These are phyloP conservation scores for Sporobolomyces phaffii DNA, from an alignment of 768 basidiomycete species.

Conservation along the genomic window DNA sequence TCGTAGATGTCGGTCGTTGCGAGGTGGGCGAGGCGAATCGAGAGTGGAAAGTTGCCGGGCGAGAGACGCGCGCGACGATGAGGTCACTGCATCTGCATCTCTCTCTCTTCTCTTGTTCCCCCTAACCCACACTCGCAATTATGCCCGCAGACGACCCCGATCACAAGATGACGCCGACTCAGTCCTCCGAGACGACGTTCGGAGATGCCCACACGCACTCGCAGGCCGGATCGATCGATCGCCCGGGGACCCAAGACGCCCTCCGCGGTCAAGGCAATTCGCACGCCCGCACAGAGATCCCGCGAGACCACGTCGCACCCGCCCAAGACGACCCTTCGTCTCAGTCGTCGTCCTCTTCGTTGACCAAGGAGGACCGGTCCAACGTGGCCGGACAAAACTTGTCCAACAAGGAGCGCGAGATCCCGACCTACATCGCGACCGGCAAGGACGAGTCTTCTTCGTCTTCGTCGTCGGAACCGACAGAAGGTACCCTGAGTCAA, in stretches of 20 bases:
- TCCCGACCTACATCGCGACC: not conserved
- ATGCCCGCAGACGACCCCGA: too few species aligned
- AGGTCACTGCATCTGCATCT: too few species aligned
- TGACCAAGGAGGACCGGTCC: not conserved
- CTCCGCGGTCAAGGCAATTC: conserved; percentile 25
- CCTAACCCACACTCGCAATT: too few species aligned
- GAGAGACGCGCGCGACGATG: too few species aligned
- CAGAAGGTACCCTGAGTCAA: conserved; percentile 2
- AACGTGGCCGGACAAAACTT: not conserved
- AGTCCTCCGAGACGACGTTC: not conserved
- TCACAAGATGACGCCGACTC: too few species aligned
- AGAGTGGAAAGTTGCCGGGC: too few species aligned
- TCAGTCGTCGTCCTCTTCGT: too few species aligned
- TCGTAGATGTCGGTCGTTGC: too few species aligned
- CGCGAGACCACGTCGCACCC: conserved; percentile 11
- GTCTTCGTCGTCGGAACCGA: not conserved
- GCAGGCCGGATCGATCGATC: not conserved
- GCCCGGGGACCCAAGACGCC: conserved; percentile 23
- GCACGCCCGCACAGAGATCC: not conserved
- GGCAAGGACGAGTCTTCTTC: not conserved
- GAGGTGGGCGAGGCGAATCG: too few species aligned
- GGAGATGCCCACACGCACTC: not conserved
- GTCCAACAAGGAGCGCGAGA: conserved; percentile 4
- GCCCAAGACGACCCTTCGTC: not conserved
- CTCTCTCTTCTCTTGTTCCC: too few species aligned